Evolutionary conservation across 2,329 filamentous ascomycete genomes (phyloP).

Genomic region (Dactylonectria macrodidyma): DNA sequence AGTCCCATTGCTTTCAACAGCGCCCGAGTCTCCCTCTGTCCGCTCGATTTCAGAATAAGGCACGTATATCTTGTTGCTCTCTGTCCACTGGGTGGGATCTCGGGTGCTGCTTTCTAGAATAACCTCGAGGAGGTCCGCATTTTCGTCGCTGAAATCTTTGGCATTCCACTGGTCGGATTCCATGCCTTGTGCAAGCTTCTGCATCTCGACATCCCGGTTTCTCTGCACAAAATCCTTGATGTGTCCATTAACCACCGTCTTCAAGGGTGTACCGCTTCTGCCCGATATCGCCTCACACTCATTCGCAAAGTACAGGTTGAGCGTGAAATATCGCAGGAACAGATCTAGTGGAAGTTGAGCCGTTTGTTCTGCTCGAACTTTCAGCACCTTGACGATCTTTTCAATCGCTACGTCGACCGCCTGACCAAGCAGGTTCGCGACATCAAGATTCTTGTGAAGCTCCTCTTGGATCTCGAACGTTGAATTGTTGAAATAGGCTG

Average conservation of each 20-base stretch:
- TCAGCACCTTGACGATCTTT: slow-evolving; percentile 81
- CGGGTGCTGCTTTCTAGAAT: slow-evolving; percentile 80
- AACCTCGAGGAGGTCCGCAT: slow-evolving; percentile 71
- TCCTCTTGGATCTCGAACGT: slow-evolving; percentile 77
- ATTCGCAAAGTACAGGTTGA: slow-evolving; percentile 87
- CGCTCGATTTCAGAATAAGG: slow-evolving; percentile 59
- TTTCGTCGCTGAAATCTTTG: slow-evolving; percentile 78
- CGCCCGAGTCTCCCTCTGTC: slow-evolving; percentile 50
- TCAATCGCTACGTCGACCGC: slow-evolving; percentile 87
- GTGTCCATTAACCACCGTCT: slow-evolving; percentile 84
- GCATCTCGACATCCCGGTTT: slow-evolving; percentile 80
- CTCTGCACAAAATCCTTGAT: slow-evolving; percentile 85
- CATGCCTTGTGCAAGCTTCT: slow-evolving; percentile 82
- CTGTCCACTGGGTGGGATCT: slow-evolving; percentile 78
- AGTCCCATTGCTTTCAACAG: slow-evolving; percentile 63
- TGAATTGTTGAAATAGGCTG: slow-evolving; percentile 39
- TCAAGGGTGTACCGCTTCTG: slow-evolving; percentile 80
- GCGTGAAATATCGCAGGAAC: slow-evolving; percentile 86
- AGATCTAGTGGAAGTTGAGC: slow-evolving; percentile 75
- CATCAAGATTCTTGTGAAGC: slow-evolving; percentile 81
- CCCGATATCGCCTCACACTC: slow-evolving; percentile 90
- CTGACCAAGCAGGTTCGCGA: slow-evolving; percentile 83
- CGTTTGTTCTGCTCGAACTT: slow-evolving; percentile 82
- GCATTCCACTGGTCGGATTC: slow-evolving; percentile 86
- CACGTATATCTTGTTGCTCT: slow-evolving; percentile 72